Percentiles rank a stretch among this genome's conserved stretches.
Conservation (phyloP, 768 basidiomycete species). For the Coprinopsis sp. region DNA sequence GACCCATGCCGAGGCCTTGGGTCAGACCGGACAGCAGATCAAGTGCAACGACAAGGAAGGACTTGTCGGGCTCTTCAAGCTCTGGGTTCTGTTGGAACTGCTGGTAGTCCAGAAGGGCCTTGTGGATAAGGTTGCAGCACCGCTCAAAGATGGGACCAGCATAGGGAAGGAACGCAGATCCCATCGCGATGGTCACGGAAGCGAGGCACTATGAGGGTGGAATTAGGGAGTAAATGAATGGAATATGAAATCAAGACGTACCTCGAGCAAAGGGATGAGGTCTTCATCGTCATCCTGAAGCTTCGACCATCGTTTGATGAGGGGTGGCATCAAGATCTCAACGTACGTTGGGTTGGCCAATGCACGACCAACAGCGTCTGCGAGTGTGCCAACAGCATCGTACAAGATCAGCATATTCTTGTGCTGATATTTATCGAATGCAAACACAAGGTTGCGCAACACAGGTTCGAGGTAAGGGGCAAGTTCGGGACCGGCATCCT, state of each 20-base stretch:
- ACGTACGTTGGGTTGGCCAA: constrained; percentile 83
- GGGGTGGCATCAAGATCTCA: constrained; percentile 94
- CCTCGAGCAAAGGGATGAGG: constrained; percentile 92
- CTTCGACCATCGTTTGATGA: constrained; percentile 86
- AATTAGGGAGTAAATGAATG: constrained; percentile 7
- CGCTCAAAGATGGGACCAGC: constrained; percentile 90
- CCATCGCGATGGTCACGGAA: constrained; percentile 95
- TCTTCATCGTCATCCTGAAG: constrained; percentile 89
- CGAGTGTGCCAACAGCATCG: constrained; percentile 97
- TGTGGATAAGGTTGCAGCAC: constrained; percentile 81
- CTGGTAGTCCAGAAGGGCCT: constrained; percentile 79
- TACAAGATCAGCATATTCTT: constrained; percentile 99
- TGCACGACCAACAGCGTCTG: constrained; percentile 90
- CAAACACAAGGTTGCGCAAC: constrained; percentile 88
- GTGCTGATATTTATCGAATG: constrained; percentile 98
- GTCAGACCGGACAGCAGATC: constrained; percentile 94
- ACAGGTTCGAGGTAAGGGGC: constrained; percentile 95
- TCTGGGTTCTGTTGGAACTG: constrained; percentile 85
- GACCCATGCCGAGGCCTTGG: constrained; percentile 80
- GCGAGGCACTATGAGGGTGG: constrained; percentile 75
- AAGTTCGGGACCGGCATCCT: constrained; percentile 88
- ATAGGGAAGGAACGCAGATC: constrained; percentile 81
- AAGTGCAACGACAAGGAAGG: constrained; percentile 97
- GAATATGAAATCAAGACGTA: constrained; percentile 28
- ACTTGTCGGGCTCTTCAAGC: constrained; percentile 91